Base-by-base conservation (phyloP, 2,329 filamentous ascomycete species). In the Aurifilum marmelostoma region DNA sequence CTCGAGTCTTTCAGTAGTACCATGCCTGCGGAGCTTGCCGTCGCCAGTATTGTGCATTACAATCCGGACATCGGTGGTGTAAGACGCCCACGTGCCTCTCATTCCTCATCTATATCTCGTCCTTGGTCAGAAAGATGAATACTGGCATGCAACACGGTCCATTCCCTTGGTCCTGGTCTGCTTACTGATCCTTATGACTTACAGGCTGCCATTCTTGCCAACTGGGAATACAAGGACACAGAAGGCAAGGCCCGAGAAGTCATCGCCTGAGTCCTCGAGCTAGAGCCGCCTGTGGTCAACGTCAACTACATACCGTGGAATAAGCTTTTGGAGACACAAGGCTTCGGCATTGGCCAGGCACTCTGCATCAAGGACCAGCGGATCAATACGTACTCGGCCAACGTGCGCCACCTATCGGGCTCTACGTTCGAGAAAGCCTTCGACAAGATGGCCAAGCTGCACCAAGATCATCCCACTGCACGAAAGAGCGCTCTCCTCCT, bases 251-350 rank as follows among this genome's bases (percentile, higher is more conserved):
- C 76, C 1, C 71, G 78, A 32, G 65, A 73, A 29, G 76, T 77
- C 29, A 84, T 79, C 69, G 75, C 77, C 3, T 73, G 75, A 0
- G 67, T 84, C 0, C 73, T 83, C 1, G 77, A 78, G 2, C 71
- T 83, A 2, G 73, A 76, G 0, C 77, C 82, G 1, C 65, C 80
- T 12, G 69, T 78, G 16, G 78, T 81, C 67, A 76, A 78, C 3
- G 73, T 79, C 21, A 74, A 74, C 14, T 77, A 78, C 72, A 78
- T 83, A 67, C 80, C 82, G 0, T 84, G 84, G 70, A 74, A 76
- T 1, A 72, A 76, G 34, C 73, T 81, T 58, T 84, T 84, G 71
- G 76, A 73, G 2, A 69, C 79, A 1, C 73, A 77, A 47, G 81
- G 81, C 70, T 76, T 75, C 0, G 77, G 77, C 58, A 76, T 79